Conservation (phyloP, 2,329 filamentous ascomycete species). For the Paracoccidioides brasiliensis region DNA sequence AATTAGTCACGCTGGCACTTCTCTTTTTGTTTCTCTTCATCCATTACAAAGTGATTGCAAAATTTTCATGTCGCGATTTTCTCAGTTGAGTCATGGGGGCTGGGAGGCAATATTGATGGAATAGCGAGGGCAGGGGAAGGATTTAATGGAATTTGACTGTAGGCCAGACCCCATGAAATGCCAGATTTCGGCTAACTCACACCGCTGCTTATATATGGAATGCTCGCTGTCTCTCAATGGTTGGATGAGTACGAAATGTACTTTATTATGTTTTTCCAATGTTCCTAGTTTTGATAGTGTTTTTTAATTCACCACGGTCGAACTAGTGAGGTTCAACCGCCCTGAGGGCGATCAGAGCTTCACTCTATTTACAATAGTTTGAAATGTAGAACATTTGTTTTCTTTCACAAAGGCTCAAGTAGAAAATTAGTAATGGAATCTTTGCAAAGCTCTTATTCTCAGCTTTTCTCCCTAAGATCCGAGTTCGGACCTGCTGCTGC, state of each 20-base stretch:
- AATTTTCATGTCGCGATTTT: neutral
- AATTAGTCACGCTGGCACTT: neutral
- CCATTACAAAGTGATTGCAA: neutral
- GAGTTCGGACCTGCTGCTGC: neutral
- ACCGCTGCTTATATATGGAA: neutral
- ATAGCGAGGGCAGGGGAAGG: neutral
- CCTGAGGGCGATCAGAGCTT: neutral
- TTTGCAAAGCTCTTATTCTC: neutral
- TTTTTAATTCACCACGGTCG: neutral
- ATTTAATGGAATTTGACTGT: neutral
- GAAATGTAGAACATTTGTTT: neutral
- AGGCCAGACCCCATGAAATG: neutral
- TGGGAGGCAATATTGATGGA: neutral
- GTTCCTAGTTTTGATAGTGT: neutral
- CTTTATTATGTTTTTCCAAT: neutral
- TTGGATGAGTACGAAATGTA: constrained; percentile 1
- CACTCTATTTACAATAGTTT: neutral
- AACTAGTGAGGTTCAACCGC: neutral
- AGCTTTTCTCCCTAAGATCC: neutral
- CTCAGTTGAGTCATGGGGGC: neutral
- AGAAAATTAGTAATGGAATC: neutral
- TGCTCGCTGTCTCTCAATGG: neutral
- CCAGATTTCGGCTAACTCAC: neutral
- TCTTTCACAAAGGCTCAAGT: neutral
- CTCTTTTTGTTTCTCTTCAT: neutral